These are phyloP conservation scores for Cryptococcus sp. DNA, from an alignment of 1,284 basidiomycete genomes.

Conservation along the genomic window DNA sequence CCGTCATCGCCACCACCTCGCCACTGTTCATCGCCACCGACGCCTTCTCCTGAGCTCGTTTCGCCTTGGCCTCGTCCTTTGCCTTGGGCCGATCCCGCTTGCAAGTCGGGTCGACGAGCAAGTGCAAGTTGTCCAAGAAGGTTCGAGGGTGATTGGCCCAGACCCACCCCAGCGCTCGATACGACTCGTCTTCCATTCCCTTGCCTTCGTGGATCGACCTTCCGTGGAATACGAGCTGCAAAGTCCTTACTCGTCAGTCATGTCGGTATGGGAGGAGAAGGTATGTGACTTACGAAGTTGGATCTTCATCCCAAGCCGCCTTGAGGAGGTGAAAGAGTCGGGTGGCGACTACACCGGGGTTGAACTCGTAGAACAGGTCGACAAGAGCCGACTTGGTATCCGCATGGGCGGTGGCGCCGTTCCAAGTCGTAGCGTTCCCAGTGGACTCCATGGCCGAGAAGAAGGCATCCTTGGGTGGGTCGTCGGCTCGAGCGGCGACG, in stretches of 20 bases:
- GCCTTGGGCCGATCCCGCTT: slow-evolving; percentile 15
- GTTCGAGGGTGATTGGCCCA: slow-evolving; percentile 30
- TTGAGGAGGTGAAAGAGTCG: slow-evolving; percentile 15
- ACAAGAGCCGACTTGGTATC: slow-evolving; percentile 17
- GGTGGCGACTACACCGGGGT: slow-evolving; percentile 10
- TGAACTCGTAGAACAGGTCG: slow-evolving; percentile 24
- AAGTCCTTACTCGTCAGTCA: slow-evolving; percentile 25
- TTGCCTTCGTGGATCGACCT: slow-evolving; percentile 39
- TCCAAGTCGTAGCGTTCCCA: slow-evolving; percentile 16
- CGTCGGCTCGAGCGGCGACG: not conserved
- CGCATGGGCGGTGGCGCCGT: slow-evolving; percentile 16
- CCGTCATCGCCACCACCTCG: slow-evolving; percentile 12
- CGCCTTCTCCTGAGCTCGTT: slow-evolving; percentile 5
- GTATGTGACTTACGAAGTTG: slow-evolving; percentile 15
- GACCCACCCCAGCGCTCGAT: slow-evolving; percentile 22
- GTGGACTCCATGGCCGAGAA: slow-evolving; percentile 13
- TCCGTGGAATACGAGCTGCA: slow-evolving; percentile 28
- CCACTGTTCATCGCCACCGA: slow-evolving; percentile 15
- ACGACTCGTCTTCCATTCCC: slow-evolving; percentile 23
- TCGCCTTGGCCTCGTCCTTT: slow-evolving; percentile 12
- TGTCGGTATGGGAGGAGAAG: not conserved
- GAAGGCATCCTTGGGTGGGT: slow-evolving; percentile 10
- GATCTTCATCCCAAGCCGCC: slow-evolving; percentile 20
- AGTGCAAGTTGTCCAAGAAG: slow-evolving; percentile 25
- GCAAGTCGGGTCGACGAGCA: slow-evolving; percentile 29